Conservation (phyloP, 1,139 yeast genomes). For the Blastobotrys capitulatus region DNA sequence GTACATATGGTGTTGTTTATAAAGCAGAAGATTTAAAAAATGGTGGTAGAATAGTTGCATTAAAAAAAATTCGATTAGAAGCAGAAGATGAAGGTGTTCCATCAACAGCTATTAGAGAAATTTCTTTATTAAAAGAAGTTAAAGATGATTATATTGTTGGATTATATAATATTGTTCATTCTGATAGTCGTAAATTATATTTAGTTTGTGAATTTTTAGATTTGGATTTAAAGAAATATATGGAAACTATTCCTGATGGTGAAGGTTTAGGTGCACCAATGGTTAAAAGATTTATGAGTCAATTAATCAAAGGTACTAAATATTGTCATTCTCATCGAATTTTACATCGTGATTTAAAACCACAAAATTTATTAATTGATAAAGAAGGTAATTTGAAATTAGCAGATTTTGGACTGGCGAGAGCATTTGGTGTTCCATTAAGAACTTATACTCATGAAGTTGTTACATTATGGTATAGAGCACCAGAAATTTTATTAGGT, state of each 20-base stretch:
- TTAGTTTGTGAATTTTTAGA: constrained; percentile 92
- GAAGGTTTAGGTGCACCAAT: constrained; percentile 85
- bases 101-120: constrained; percentile 95
- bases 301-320: constrained; percentile 84
- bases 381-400: constrained; percentile 92
- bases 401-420: constrained; percentile 95
- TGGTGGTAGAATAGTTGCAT: constrained; percentile 86
- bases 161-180: constrained; percentile 88
- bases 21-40: constrained; percentile 89
- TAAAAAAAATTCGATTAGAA: constrained; percentile 90
- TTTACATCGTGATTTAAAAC: constrained; percentile 92
- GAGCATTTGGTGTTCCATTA: constrained; percentile 96
- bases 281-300: constrained; percentile 91
- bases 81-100: constrained; percentile 99
- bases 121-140: constrained; percentile 87
- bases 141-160: constrained; percentile 89
- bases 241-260: constrained; percentile 93
- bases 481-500: constrained; percentile 93
- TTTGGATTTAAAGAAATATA: constrained; percentile 89
- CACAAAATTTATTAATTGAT: constrained; percentile 89
- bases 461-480: constrained; percentile 96
- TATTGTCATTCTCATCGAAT: constrained; percentile 96
- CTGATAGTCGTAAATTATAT: constrained; percentile 92
- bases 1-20: constrained; percentile 96
- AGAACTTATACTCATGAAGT: constrained; percentile 97